These are phyloP conservation scores for Chrysosporium queenslandicum DNA, from an alignment of 2,329 filamentous ascomycete species.

Conservation along the genomic window DNA sequence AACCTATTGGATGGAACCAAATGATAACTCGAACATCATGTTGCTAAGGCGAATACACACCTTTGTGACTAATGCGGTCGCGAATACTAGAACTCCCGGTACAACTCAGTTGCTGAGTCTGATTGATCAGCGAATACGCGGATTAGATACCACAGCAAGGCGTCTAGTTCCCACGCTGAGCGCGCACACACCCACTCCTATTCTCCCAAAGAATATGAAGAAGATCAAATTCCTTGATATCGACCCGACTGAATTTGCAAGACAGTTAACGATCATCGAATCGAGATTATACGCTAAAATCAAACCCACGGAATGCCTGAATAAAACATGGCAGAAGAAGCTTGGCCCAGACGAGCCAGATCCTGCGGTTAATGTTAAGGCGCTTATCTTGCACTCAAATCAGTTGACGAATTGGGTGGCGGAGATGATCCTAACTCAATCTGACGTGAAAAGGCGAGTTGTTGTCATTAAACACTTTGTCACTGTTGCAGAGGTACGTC, in stretches of 20 bases:
- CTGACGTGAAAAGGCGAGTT: constrained; percentile 89
- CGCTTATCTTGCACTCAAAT: constrained; percentile 92
- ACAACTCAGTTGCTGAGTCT: constrained; percentile 74
- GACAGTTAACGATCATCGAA: constrained; percentile 94
- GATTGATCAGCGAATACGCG: constrained; percentile 76
- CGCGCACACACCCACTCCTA: constrained; percentile 71
- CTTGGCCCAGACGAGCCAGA: constrained; percentile 58
- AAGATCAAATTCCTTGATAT: constrained; percentile 98
- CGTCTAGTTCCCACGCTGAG: constrained; percentile 78
- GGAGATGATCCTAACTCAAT: constrained; percentile 93
- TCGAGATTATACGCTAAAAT: constrained; percentile 92
- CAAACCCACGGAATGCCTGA: constrained; percentile 87
- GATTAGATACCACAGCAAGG: constrained; percentile 77
- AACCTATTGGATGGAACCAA: constrained; percentile 96
- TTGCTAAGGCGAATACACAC: constrained; percentile 80
- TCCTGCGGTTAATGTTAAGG: constrained; percentile 84
- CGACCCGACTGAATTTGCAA: constrained; percentile 90
- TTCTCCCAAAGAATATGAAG: constrained; percentile 98
- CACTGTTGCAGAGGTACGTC: constrained; percentile 73
- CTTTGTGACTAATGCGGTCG: constrained; percentile 85
- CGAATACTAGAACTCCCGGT: constrained; percentile 85
- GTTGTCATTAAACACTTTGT: constrained; percentile 99
- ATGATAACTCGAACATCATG: constrained; percentile 71
- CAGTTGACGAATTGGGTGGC: constrained; percentile 99
- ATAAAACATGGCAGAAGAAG: constrained; percentile 99